Base-by-base conservation (phyloP, 164 flowering plant genomes). In the Akebia trifoliata region DNA sequence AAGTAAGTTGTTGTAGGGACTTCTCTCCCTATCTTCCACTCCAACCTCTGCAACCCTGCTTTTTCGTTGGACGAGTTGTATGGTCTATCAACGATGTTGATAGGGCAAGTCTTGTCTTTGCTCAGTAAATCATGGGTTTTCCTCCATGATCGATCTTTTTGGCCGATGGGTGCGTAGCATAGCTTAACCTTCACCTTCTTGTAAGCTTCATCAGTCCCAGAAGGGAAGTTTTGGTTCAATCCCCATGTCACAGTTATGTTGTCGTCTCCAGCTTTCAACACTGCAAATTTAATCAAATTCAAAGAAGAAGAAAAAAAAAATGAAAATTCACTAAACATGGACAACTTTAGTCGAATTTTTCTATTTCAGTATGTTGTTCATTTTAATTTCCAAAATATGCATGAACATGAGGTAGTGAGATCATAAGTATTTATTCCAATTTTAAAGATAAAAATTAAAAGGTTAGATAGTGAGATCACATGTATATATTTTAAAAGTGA, bases 71-170 rank as follows among this genome's bases (percentile, higher is more conserved):
- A 17, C 0, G 57, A 6, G 11, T 44, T 55, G 71, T 78, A 84
- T 15, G 80, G 72, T 50, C 32, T 56, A 0, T 71, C 32, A 2
- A 64, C 73, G 15, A 82, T 67, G 12, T 20, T 42, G 69, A 64
- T 60, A 39, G 72, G 80, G 66, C 85, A 84, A 0, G 86, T 81
- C 74, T 76, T 81, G 79, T 81, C 86, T 64, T 76, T 84, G n/a
- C 15, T 45, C 1, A 84, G 59, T 9, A 68, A 38, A 63, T 80
- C 78, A 26, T 38, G 60, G 0, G 82, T 80, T 53, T 80, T 82
- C 54, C 90, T 76, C 90, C 90, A 82, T 2, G 70, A 71, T 6
- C 90, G 62, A 59, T 84, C 87, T 21, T 31, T 49, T 39, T 84
- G 90, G 79, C 87, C 82, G 1, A 76, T 32, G 9, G 85, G 81